Percentiles rank a stretch among this genome's conserved stretches.
These are phyloP conservation scores for Taphrina sp. DNA, from an alignment of 1,139 yeast genomes.

Conservation along the genomic window DNA sequence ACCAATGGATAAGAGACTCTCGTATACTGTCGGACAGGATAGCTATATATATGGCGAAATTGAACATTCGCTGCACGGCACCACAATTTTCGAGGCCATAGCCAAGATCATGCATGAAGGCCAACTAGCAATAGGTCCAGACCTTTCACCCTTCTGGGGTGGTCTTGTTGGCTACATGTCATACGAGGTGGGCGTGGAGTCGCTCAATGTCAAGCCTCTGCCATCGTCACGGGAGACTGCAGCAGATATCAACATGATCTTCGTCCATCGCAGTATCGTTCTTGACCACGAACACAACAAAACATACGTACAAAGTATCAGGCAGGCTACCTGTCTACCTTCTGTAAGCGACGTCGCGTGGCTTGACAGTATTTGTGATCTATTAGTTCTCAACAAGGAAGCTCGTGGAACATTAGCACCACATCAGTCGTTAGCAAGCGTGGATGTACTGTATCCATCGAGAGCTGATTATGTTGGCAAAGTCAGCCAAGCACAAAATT, in stretches of 20 bases:
- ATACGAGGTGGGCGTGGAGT: constrained; percentile 55
- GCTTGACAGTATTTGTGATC: constrained; percentile 23
- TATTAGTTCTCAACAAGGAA: no score
- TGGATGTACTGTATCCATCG: constrained; percentile 49
- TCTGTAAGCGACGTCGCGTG: constrained; percentile 26
- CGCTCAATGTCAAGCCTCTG: constrained; percentile 21
- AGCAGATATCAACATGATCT: constrained; percentile 67
- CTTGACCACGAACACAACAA: constrained; percentile 52
- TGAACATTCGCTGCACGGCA: no score
- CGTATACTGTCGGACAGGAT: constrained; percentile 24
- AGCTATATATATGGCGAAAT: constrained; percentile 36
- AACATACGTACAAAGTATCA: constrained; percentile 59
- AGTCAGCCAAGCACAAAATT: constrained; percentile 66
- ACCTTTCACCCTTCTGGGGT: constrained; percentile 71
- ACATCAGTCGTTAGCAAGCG: neutral
- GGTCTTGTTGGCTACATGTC: constrained; percentile 83
- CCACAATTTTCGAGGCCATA: constrained; percentile 52
- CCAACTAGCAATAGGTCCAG: constrained; percentile 36
- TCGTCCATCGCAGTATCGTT: constrained; percentile 63
- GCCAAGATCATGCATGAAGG: constrained; percentile 51
- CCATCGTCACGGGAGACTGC: neutral
- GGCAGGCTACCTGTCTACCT: constrained; percentile 37
- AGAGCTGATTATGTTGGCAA: constrained; percentile 55
- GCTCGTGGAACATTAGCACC: neutral
- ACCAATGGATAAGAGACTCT: neutral